A percentile compares a stretch with the other conserved stretches of the same genome.
Conservation (phyloP, 2,329 filamentous ascomycete genomes). For the Botrytis porri region DNA sequence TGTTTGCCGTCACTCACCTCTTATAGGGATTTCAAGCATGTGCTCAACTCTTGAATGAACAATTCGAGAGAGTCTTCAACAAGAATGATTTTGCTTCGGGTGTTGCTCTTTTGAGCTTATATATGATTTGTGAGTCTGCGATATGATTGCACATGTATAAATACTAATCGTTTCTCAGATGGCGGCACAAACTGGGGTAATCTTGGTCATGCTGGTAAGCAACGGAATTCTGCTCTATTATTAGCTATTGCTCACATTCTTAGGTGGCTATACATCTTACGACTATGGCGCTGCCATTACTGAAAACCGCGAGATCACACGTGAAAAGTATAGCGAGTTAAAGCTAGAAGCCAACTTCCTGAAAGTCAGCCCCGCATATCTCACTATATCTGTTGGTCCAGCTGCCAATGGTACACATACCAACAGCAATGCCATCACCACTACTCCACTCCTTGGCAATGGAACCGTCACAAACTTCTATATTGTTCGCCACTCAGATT, state of each 20-base stretch:
- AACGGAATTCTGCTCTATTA: neutral
- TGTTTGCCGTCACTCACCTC: constrained; percentile 12
- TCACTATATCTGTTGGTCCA: constrained; percentile 55
- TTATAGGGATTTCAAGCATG: constrained; percentile 62
- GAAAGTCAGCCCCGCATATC: constrained; percentile 67
- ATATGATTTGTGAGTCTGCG: constrained; percentile 57
- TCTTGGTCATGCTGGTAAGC: constrained; percentile 55
- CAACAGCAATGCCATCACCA: constrained; percentile 47
- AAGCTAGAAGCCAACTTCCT: constrained; percentile 76
- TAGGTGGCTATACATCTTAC: constrained; percentile 58
- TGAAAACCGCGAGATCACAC: constrained; percentile 64
- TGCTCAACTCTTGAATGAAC: constrained; percentile 61
- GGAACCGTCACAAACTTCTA: constrained; percentile 58
- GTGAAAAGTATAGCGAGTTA: constrained; percentile 77
- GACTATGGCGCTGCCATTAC: constrained; percentile 61
- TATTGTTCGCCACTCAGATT: constrained; percentile 63
- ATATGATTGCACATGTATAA: constrained; percentile 29
- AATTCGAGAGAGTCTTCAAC: constrained; percentile 75
- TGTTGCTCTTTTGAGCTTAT: constrained; percentile 66
- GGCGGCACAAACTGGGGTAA: constrained; percentile 87
- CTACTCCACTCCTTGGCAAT: constrained; percentile 60
- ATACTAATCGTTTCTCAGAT: constrained; percentile 47
- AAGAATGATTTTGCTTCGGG: constrained; percentile 70
- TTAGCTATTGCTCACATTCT: neutral
- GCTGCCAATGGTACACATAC: constrained; percentile 46